These are phyloP conservation scores for Ustilago xerochloae DNA, from an alignment of 1,284 basidiomycete species.

Conservation along the genomic window DNA sequence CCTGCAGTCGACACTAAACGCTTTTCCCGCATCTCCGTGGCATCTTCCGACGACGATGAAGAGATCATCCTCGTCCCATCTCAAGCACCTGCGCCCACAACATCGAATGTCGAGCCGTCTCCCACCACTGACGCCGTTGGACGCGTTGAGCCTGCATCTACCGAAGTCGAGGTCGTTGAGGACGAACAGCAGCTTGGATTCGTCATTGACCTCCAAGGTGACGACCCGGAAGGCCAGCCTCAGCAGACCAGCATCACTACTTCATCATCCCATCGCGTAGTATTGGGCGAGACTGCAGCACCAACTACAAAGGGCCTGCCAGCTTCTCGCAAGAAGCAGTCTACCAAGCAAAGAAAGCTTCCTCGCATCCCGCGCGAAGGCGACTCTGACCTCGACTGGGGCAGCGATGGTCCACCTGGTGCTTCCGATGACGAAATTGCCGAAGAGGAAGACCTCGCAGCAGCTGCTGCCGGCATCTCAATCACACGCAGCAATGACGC, in stretches of 20 bases:
- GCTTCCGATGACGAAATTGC: slow-evolving; percentile 4
- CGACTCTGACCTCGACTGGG: slow-evolving; percentile 64
- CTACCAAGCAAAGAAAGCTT: slow-evolving; percentile 13
- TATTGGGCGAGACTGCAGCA: slow-evolving; percentile 31
- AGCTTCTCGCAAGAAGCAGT: slow-evolving; percentile 10
- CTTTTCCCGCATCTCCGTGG: slow-evolving; percentile 5
- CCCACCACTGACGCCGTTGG: slow-evolving; percentile 18
- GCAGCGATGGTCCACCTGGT: slow-evolving; percentile 59
- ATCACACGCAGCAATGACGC: slow-evolving; percentile 24
- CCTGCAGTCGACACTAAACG: background rate
- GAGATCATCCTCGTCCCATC: slow-evolving; percentile 29
- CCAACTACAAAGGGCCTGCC: background rate
- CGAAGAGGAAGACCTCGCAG: slow-evolving; percentile 26
- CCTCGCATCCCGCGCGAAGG: slow-evolving; percentile 48
- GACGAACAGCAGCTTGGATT: slow-evolving; percentile 26
- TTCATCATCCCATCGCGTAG: slow-evolving; percentile 19
- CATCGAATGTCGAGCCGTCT: background rate
- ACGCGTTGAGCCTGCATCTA: too few relatives aligned
- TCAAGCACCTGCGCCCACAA: background rate
- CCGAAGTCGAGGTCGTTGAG: slow-evolving; percentile 12
- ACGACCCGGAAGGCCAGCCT: slow-evolving; percentile 12
- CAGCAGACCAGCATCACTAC: background rate
- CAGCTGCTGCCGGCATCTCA: slow-evolving; percentile 42
- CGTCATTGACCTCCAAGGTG: slow-evolving; percentile 46
- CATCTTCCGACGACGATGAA: slow-evolving; percentile 31